Base-by-base conservation (phyloP, 805 yeast genomes). In the Metschnikowia bowlesiae region DNA sequence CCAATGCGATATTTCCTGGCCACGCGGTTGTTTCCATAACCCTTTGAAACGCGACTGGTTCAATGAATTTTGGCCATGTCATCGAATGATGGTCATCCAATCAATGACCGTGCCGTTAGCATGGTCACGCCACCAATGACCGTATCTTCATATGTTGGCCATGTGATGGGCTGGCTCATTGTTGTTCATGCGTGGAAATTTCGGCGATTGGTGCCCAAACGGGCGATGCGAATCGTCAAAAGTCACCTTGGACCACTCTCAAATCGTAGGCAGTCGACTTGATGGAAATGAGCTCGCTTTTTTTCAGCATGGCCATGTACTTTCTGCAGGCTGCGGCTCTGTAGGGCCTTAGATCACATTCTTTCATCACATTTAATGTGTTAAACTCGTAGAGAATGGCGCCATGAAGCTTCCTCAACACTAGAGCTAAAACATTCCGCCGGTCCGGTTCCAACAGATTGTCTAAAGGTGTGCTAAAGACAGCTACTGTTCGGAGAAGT, bases 351-450 rank as follows among this genome's bases (percentile, higher is more conserved):
- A 32, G 7, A n/a, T 52, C 56, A 38, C 60, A 57, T 38, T 58
- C 62, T 32, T 51, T 53, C 62, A 58, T 57, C 40, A 58, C 48
- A 38, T 56, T 56, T 39, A 60, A 48, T 3, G 62, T 56, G 47
- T 59, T 62, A 53, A 49, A 62, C 39, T 61, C 65, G 39, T 51
- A 37, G 16, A 55, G 46, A 22, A 57, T 55, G 16, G 50, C 56
- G 1, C 13, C 39, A 14, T 57, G 59, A n/a, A 62, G 47, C 37
- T 53, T 58, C 18, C 30, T 38, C 13, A 62, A 47, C 10, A 52
- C 55, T 9, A 46, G 35, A 6, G 39, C 32, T 47, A 51, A 41
- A 8, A 53, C 49, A n/a, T 13, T 35, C 36, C 14, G 38, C 35
- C 32, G 50, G 36, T 54, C 51, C 4, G 53, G 49, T 7, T n/a